Conservation (phyloP, 352 stramenopile genomes). For the Pythium aquatile region DNA sequence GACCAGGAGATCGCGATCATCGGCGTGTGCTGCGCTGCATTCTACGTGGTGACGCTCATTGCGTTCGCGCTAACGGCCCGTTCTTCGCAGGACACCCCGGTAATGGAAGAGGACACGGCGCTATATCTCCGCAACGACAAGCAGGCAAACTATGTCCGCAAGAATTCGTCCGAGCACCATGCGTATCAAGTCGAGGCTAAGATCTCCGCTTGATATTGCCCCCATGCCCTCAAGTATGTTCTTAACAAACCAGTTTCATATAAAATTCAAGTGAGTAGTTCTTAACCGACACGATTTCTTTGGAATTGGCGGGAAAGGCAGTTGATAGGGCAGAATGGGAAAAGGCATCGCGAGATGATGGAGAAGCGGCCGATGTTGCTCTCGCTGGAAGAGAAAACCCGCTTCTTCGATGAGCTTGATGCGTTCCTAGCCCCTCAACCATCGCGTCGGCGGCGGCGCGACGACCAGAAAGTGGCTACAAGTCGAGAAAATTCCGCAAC, state of each 20-base stretch:
- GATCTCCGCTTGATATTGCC: too few relatives aligned
- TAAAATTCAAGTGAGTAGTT: constrained; percentile 15
- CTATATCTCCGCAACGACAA: constrained; percentile 18
- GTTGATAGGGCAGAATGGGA: constrained; percentile 9
- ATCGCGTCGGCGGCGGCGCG: neutral
- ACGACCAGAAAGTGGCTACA: neutral
- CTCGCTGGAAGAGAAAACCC: constrained; percentile 36
- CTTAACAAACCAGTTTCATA: constrained; percentile 10
- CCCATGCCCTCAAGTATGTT: too few relatives aligned
- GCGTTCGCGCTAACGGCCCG: constrained; percentile 32
- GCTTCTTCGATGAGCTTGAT: constrained; percentile 50
- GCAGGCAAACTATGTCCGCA: neutral
- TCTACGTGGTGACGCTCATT: constrained; percentile 34
- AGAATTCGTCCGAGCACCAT: neutral
- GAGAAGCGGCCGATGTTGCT: constrained; percentile 30
- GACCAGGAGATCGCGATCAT: constrained; percentile 39
- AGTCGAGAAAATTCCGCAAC: constrained; percentile 7
- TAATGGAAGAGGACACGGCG: constrained; percentile 23
- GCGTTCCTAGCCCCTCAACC: constrained; percentile 26
- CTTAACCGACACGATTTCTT: constrained; percentile 11
- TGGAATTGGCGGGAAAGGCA: neutral
- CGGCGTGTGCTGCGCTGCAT: constrained; percentile 33
- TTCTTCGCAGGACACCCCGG: constrained; percentile 3
- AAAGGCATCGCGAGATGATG: constrained; percentile 1
- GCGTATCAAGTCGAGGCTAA: too few relatives aligned